phyloP scores from a whole-genome alignment of 805 yeast genomes.

The Kodamaea leandrae region DNA sequence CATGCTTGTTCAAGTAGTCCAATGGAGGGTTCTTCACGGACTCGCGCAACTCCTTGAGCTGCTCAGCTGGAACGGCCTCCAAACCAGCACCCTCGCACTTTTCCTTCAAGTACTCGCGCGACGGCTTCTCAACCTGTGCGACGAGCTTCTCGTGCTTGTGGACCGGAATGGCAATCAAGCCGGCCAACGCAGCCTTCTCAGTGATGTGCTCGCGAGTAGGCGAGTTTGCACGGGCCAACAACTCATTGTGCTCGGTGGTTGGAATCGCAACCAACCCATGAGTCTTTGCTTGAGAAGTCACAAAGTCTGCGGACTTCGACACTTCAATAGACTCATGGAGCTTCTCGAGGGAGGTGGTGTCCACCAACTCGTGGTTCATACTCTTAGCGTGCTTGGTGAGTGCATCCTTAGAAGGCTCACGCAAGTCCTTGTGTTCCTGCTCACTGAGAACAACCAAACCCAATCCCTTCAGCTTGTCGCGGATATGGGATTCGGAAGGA shows the following conservation, averaged over 20 bases:
- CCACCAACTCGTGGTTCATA: slow-evolving; percentile 13
- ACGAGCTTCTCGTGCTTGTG: slow-evolving; percentile 13
- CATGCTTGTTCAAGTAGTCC: slow-evolving; percentile 11
- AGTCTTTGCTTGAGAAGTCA: slow-evolving; percentile 12
- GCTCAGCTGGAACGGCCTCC: slow-evolving; percentile 10
- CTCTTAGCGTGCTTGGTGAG: slow-evolving; percentile 9
- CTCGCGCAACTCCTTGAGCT: slow-evolving; percentile 20
- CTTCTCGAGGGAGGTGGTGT: slow-evolving; percentile 8
- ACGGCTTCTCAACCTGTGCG: slow-evolving; percentile 10
- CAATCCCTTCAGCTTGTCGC: slow-evolving; percentile 1
- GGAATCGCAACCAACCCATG: slow-evolving; percentile 12
- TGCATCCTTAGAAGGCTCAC: slow-evolving; percentile 11
- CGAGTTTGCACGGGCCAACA: slow-evolving; percentile 15
- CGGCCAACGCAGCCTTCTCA: slow-evolving; percentile 13
- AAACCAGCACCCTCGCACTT: slow-evolving; percentile 9
- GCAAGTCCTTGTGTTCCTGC: slow-evolving; percentile 12
- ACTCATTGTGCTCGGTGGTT: slow-evolving; percentile 10
- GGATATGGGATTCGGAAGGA: slow-evolving; percentile 10
- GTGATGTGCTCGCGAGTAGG: slow-evolving; percentile 16
- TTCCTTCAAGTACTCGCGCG: slow-evolving; percentile 12
- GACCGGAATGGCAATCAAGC: slow-evolving; percentile 12
- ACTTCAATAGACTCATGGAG: slow-evolving; percentile 16
- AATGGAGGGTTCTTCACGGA: slow-evolving; percentile 14
- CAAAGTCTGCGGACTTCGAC: slow-evolving; percentile 14
- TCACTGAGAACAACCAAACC: slow-evolving; percentile 14